Conservation (phyloP, 768 basidiomycete species). For the Xanthoconium stramineum region DNA sequence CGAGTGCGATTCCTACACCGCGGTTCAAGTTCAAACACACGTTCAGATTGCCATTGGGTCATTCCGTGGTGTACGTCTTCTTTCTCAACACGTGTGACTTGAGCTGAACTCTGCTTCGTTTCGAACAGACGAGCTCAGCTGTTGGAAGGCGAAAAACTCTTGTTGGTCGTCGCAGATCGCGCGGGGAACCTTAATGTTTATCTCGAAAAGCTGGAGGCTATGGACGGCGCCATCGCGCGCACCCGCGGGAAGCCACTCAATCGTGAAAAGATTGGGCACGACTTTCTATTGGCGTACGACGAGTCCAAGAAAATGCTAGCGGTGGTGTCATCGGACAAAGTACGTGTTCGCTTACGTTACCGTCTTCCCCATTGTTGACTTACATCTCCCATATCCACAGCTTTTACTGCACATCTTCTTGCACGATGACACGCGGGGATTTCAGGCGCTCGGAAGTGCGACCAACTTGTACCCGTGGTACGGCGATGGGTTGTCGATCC, state of each 20-base stretch:
- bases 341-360: constrained; percentile 2
- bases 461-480: constrained; percentile 47
- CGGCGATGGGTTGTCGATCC: constrained; percentile 25
- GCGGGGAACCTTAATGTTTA: constrained; percentile 36
- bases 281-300: constrained; percentile 48
- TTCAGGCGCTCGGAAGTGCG: constrained; percentile 41
- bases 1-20: constrained; percentile 21
- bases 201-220: constrained; percentile 31
- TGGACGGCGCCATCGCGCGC: constrained; percentile 33
- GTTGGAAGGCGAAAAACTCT: constrained; percentile 37
- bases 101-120: background rate
- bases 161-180: constrained; percentile 41
- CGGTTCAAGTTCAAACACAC: constrained; percentile 12
- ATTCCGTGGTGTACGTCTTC: constrained; percentile 18
- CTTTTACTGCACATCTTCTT: constrained; percentile 43
- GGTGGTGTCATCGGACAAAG: constrained; percentile 43
- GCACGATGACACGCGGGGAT: constrained; percentile 43
- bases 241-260: constrained; percentile 33
- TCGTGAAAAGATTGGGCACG: constrained; percentile 45
- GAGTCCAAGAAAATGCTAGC: constrained; percentile 49
- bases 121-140: constrained; percentile 38
- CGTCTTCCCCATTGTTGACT: background rate
- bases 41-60: constrained; percentile 20
- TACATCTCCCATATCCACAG: constrained; percentile 17
- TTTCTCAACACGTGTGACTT: background rate